Evolutionary conservation across 2,329 filamentous ascomycete species (phyloP).

Genomic region (Corinectria fuckeliana): DNA sequence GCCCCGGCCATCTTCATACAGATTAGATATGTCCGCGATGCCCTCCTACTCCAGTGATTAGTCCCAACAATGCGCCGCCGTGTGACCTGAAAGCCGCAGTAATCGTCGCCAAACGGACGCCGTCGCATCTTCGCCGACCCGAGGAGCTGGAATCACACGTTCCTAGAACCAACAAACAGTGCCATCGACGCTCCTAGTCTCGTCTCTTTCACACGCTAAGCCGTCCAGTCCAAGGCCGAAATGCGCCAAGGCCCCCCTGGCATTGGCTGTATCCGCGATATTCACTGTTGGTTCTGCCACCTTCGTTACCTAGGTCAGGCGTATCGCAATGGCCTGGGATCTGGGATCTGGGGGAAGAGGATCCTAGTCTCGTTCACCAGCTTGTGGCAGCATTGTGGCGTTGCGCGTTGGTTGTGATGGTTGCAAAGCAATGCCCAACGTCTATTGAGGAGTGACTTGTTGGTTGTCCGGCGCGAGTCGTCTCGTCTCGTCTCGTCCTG

Average conservation of each 20-base stretch:
- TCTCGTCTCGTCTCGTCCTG: neutral
- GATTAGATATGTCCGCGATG: slow-evolving; percentile 1
- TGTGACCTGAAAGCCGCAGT: slow-evolving; percentile 24
- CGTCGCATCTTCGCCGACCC: slow-evolving; percentile 18
- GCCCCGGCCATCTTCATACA: neutral
- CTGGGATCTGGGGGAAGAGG: too few relatives aligned
- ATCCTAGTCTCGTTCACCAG: neutral
- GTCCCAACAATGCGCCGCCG: slow-evolving; percentile 18
- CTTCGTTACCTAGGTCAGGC: neutral
- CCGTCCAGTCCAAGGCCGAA: neutral
- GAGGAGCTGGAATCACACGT: slow-evolving; percentile 24
- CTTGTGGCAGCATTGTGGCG: neutral
- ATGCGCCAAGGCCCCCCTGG: neutral
- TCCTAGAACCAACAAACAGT: slow-evolving; percentile 20
- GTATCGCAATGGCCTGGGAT: neutral
- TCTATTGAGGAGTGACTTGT: neutral
- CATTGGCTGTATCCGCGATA: neutral
- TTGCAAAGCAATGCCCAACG: neutral
- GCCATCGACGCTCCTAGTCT: slow-evolving; percentile 17
- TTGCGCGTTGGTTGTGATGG: slow-evolving; percentile 12
- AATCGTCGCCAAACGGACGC: slow-evolving; percentile 18
- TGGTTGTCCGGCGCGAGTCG: neutral
- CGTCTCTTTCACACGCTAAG: slow-evolving; percentile 13
- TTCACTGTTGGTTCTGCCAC: neutral
- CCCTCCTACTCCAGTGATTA: neutral